These are phyloP conservation scores for Colletotrichum tofieldiae DNA, from an alignment of 2,329 filamentous ascomycete genomes.

Conservation along the genomic window DNA sequence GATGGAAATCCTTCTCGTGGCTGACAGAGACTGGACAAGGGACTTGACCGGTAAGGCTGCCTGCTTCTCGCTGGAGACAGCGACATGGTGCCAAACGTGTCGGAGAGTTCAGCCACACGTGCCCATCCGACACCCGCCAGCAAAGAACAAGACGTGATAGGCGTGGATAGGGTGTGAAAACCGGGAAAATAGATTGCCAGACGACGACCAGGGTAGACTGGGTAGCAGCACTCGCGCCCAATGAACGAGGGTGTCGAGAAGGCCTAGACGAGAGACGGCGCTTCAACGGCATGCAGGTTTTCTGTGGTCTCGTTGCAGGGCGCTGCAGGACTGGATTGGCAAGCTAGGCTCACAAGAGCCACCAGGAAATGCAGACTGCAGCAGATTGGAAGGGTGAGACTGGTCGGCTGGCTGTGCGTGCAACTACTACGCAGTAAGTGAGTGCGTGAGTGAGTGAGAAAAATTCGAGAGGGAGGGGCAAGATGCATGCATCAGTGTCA, in stretches of 20 bases:
- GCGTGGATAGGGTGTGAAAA: not conserved
- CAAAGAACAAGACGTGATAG: not conserved
- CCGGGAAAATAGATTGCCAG: conserved; percentile 7
- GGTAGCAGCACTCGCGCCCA: conserved; percentile 36
- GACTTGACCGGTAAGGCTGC: conserved; percentile 2
- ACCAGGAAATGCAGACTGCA: conserved; percentile 6
- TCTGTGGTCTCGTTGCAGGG: conserved; percentile 8
- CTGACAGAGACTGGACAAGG: conserved; percentile 12
- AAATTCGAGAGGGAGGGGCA: conserved; percentile 8
- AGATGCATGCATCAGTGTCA: conserved; percentile 9
- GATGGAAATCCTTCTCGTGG: conserved; percentile 7
- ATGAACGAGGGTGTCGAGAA: conserved; percentile 19
- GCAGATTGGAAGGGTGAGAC: not conserved
- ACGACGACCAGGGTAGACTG: conserved; percentile 1
- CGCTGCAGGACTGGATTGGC: conserved; percentile 14
- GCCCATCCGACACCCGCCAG: not conserved
- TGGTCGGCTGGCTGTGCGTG: not conserved
- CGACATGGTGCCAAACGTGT: not conserved
- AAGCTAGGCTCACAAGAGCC: not conserved
- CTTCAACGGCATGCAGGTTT: conserved; percentile 18
- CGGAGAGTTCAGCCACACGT: conserved; percentile 1
- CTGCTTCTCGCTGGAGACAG: not conserved
- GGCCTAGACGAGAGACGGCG: conserved; percentile 13
- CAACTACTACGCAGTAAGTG: not conserved
- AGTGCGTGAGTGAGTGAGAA: not conserved